Conservation (phyloP, 1,284 basidiomycete species). For the Abortiporus biennis region DNA sequence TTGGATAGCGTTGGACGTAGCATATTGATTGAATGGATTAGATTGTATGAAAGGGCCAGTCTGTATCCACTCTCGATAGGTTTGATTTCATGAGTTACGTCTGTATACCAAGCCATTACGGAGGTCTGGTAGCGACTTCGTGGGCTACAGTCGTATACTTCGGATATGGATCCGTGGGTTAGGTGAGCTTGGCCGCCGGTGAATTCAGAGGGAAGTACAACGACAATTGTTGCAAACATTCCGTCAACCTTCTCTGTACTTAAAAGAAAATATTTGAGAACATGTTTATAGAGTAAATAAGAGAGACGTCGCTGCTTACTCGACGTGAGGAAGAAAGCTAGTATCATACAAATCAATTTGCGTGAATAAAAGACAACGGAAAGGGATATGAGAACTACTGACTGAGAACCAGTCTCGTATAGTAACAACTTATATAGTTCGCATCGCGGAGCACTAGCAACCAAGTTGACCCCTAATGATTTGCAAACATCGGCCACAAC, state of each 20-base stretch:
- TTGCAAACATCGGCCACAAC: constrained; percentile 23
- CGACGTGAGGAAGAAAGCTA: constrained; percentile 28
- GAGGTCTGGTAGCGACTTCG: constrained; percentile 25
- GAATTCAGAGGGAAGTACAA: constrained; percentile 38
- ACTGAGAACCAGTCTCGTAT: constrained; percentile 44
- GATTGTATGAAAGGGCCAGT: constrained; percentile 40
- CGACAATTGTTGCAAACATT: constrained; percentile 38
- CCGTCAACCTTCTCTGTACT: constrained; percentile 33
- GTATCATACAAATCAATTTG: background rate
- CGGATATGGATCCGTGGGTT: constrained; percentile 25
- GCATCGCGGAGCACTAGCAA: constrained; percentile 19
- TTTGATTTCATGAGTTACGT: constrained; percentile 40
- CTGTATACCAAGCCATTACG: constrained; percentile 42
- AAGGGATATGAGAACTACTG: constrained; percentile 13
- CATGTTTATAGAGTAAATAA: background rate
- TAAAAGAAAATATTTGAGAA: background rate
- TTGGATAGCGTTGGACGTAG: constrained; percentile 27
- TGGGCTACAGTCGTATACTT: constrained; percentile 27
- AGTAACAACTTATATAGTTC: constrained; percentile 40
- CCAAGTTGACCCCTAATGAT: constrained; percentile 10
- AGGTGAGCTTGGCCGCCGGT: constrained; percentile 36
- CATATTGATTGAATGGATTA: constrained; percentile 32
- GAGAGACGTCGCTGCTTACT: constrained; percentile 16
- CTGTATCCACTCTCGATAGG: constrained; percentile 37
- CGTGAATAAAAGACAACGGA: background rate